These are phyloP conservation scores for Parachaetomium inaequale DNA, from an alignment of 495 filamentous ascomycete species.

Conservation along the genomic window DNA sequence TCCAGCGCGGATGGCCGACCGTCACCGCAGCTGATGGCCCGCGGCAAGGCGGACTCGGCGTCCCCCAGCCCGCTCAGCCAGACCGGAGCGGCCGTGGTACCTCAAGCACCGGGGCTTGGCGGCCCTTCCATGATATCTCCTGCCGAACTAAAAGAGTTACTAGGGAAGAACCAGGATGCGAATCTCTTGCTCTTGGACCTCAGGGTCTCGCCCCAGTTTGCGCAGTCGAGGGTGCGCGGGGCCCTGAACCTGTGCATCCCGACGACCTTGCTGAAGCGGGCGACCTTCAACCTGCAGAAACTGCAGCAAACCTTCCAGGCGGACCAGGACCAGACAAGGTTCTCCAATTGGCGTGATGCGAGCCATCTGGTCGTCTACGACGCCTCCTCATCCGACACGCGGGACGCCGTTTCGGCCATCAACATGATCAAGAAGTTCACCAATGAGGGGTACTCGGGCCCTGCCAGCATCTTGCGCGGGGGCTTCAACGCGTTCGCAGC, in stretches of 20 bases:
- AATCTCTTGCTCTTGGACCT: conserved; percentile 80
- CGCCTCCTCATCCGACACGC: conserved; percentile 64
- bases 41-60: conserved; percentile 31
- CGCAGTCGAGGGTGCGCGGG: conserved; percentile 65
- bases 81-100: conserved; percentile 39
- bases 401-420: conserved; percentile 70
- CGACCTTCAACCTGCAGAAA: conserved; percentile 88
- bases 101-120: conserved; percentile 40
- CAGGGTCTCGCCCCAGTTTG: conserved; percentile 78
- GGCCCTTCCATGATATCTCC: conserved; percentile 58
- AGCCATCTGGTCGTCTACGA: conserved; percentile 87
- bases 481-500: conserved; percentile 52
- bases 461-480: conserved; percentile 64
- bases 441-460: conserved; percentile 75
- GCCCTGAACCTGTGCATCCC: conserved; percentile 94
- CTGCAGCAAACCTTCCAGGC: conserved; percentile 82
- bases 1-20: conserved; percentile 48
- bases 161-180: conserved; percentile 52
- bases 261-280: conserved; percentile 86
- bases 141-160: conserved; percentile 60
- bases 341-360: conserved; percentile 69
- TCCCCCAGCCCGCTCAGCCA: conserved; percentile 16
- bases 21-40: conserved; percentile 48
- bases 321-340: conserved; percentile 66
- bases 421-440: conserved; percentile 93